Base-by-base conservation (phyloP, 306 rosid genomes). In the Elaeagnus macrophylla region DNA sequence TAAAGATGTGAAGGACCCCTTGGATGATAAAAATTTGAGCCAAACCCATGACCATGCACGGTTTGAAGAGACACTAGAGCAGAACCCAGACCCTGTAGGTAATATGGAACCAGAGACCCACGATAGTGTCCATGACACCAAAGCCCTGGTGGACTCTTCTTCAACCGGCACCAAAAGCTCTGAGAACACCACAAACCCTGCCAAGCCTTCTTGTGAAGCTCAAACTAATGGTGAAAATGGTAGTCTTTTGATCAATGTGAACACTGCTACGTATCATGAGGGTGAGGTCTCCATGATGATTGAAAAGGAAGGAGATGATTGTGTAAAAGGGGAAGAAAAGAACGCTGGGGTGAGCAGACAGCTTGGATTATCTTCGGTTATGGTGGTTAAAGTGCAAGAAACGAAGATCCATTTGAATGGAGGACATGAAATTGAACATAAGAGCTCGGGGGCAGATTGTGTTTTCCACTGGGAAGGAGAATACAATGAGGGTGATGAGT, bases 401-500 rank as follows among this genome's bases (percentile, higher is more conserved):
- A 10, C 54, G 9, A 61, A 61, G 54, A 13, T 61, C 47, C 60
- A 54, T 57, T 48, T 68, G 51, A 46, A 68, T 61, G 63, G 40
- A 46, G 73, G 57, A 41, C 51, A 41, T 17, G 66, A 61, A 38
- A 54, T 16, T 61, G 46, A 46, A 39, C 54, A 39, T 42, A 61
- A 61, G 53, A 64, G 47, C 42, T 12, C 17, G 14, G 54, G 18
- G 10, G 16, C 54, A 45, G 59, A 37, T 46, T 16, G 15, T 44
- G 18, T 20, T 8, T 64, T 46, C 38, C 53, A 42, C 16, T 37
- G 37, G 45, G 32, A 25, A 25, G 60, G 46, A 45, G 61, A 36
- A 8, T 53, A 49, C n/a, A 38, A 68, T 65, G 82, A 75, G 46
- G 93, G 84, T 48, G 72, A 69, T 71, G 93, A 84, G 68, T 72